Evolutionary conservation across 495 filamentous ascomycete species (phyloP).

Genomic region (Alectoria sarmentosa): DNA sequence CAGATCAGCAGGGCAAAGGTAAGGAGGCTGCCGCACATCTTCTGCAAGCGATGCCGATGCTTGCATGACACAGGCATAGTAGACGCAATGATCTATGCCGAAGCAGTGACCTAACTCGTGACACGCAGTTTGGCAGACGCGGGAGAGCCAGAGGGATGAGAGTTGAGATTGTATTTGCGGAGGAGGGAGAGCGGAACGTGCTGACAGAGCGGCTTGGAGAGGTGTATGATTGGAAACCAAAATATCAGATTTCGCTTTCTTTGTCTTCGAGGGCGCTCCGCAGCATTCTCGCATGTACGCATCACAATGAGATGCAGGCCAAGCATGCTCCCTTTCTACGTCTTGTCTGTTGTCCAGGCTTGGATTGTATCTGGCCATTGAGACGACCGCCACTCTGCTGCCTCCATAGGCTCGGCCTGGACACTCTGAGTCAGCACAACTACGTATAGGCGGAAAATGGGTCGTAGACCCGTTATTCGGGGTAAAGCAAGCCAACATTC

Average conservation of each 20-base stretch:
- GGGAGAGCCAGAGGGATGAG: constrained; percentile 48
- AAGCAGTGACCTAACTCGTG: constrained; percentile 66
- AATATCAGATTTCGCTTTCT: neutral
- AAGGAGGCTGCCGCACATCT: constrained; percentile 59
- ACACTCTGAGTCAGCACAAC: neutral
- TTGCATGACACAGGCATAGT: constrained; percentile 67
- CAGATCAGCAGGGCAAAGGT: constrained; percentile 57
- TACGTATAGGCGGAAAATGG: neutral
- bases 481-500: no score
- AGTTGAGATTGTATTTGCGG: constrained; percentile 16
- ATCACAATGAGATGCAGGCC: constrained; percentile 57
- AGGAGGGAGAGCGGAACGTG: constrained; percentile 18
- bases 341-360: constrained; percentile 37
- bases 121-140: constrained; percentile 48
- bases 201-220: constrained; percentile 21
- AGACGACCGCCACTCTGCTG: constrained; percentile 53
- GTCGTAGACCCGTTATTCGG: no score
- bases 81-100: constrained; percentile 57
- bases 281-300: constrained; percentile 37
- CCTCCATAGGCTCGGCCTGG: constrained; percentile 51
- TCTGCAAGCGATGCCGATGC: constrained; percentile 52
- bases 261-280: neutral
- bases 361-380: constrained; percentile 53
- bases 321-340: constrained; percentile 49
- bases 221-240: neutral